Evolutionary conservation across 1,139 yeast genomes (phyloP).

Genomic region (Insectozyma bohioensis): DNA sequence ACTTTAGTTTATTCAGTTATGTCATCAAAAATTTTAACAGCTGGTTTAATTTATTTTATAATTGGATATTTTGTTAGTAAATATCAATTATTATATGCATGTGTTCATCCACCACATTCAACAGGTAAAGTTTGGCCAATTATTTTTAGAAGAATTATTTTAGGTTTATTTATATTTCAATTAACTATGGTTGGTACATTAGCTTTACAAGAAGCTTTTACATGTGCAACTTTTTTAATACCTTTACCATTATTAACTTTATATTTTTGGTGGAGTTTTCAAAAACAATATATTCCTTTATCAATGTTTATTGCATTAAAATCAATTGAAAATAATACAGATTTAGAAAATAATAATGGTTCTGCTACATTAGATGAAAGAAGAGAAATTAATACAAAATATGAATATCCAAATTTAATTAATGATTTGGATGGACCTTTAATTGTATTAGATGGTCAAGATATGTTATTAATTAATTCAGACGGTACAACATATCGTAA

Average conservation of each 20-base stretch:
- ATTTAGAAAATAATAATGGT: slow-evolving; percentile 15
- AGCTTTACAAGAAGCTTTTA: slow-evolving; percentile 75
- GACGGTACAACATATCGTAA: slow-evolving; percentile 47
- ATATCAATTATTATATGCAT: slow-evolving; percentile 62
- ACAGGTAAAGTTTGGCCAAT: slow-evolving; percentile 74
- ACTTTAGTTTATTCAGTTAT: slow-evolving; percentile 62
- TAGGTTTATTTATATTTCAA: slow-evolving; percentile 68
- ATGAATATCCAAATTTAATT: slow-evolving; percentile 73
- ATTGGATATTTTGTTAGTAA: slow-evolving; percentile 66
- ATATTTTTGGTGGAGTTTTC: slow-evolving; percentile 75
- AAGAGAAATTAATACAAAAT: slow-evolving; percentile 64
- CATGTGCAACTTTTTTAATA: slow-evolving; percentile 64
- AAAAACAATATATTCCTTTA: slow-evolving; percentile 76
- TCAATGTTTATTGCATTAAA: slow-evolving; percentile 84
- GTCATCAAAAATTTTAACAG: slow-evolving; percentile 63
- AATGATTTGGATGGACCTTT: slow-evolving; percentile 80
- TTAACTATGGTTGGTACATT: slow-evolving; percentile 90
- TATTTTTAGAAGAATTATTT: slow-evolving; percentile 55
- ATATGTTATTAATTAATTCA: slow-evolving; percentile 56
- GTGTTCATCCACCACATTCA: slow-evolving; percentile 70
- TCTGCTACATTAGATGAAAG: slow-evolving; percentile 61
- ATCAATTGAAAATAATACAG: slow-evolving; percentile 29
- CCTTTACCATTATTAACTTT: slow-evolving; percentile 76
- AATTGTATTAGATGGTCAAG: slow-evolving; percentile 65
- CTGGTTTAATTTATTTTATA: slow-evolving; percentile 61